Evolutionary conservation across 202 grass and related monocot genomes (phyloP), one percentile per base, ranked within the genome.

Genomic region (Elaeis oleifera): DNA sequence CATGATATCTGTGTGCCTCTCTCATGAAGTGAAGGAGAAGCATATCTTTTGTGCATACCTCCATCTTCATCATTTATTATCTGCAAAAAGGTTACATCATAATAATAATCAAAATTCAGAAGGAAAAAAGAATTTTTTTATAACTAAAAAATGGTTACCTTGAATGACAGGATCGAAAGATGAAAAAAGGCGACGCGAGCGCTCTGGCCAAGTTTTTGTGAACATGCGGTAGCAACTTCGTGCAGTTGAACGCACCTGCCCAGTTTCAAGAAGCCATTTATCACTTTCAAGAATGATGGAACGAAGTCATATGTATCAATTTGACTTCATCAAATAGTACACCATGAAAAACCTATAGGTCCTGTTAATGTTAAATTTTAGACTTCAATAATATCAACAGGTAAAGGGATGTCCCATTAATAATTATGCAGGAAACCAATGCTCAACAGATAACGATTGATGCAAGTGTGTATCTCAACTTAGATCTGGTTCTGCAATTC

Each of bases 121-220:
- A 36, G 65, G 24, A 64, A 6, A 4, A 50, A 69, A 80, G 64
- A 3, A 5, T 56, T 54, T 39, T n/a, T 55, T 39, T n/a, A 61
- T 73, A 59, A 63, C 26, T 14, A 74, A 22, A 75, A 44, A 13
- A 78, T 64, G 26, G 3, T 17, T 89, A 99, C 94, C 80, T 59
- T 99, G 94, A 77, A 86, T 99, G 23, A 79, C 83, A 79, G 82
- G 88, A 89, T 99, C 94, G 11, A 99, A 99, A 59, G 73, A 86
- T 83, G 89, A 77, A 62, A 92, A 92, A 54, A 99, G 88, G 16
- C 85, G 80, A 18, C 88, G 84, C 15, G 80, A 82, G 16, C 82
- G 82, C 55, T 99, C 94, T n/a, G 94, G 94, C 94, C 94, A 99
- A 44, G 94, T 99, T 77, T 99, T 99, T 63, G 88, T 54, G 70